Conservation (phyloP, 306 rosid species). For the Hippophae gyantsensis region DNA sequence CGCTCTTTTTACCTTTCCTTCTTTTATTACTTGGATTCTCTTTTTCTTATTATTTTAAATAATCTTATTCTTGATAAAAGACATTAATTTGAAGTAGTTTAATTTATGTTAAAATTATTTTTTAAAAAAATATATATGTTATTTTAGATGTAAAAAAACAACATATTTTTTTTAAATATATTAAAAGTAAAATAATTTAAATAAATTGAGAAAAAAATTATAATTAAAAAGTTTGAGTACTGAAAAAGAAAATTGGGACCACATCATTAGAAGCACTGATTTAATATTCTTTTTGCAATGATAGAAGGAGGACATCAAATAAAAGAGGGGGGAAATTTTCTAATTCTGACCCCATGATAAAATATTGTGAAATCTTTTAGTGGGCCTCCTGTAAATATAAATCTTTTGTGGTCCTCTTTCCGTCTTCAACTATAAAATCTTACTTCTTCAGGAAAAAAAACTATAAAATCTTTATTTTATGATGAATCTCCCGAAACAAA, state of each 20-base stretch:
- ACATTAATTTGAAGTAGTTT: too few relatives aligned
- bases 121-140: neutral
- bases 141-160: too few relatives aligned
- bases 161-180: too few relatives aligned
- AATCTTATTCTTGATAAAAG: too few relatives aligned
- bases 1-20: too few relatives aligned
- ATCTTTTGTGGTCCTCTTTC: conserved; percentile 19
- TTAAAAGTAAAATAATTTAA: neutral
- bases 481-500: too few relatives aligned
- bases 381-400: conserved; percentile 25
- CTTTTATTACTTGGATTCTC: too few relatives aligned
- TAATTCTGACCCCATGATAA: conserved; percentile 16
- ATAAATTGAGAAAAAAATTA: conserved; percentile 12
- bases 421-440: conserved; percentile 37
- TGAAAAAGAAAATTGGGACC: conserved; percentile 34
- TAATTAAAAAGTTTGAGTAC: conserved; percentile 22
- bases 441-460: neutral
- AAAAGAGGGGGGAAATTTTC: conserved; percentile 16
- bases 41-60: too few relatives aligned
- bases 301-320: conserved; percentile 27
- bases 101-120: neutral
- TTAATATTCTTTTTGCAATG: conserved; percentile 6
- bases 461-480: too few relatives aligned
- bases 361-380: conserved; percentile 37
- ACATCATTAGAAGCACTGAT: conserved; percentile 13